A percentile compares a stretch with the other conserved stretches of the same genome.
phyloP scores from a whole-genome alignment of 2,329 filamentous ascomycete species.

The Didymella exigua region DNA sequence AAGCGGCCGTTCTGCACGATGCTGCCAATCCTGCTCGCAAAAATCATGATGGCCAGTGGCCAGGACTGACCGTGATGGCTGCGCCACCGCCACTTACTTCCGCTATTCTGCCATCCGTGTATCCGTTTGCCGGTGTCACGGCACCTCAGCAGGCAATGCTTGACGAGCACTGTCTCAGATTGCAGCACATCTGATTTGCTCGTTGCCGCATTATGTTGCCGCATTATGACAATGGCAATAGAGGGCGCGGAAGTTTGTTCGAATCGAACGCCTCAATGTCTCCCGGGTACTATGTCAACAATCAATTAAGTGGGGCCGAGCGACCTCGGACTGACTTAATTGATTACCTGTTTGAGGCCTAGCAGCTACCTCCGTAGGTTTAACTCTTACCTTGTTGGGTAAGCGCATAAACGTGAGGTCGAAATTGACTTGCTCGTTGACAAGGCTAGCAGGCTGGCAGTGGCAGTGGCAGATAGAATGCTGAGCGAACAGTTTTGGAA shows the following conservation, averaged over 20 bases:
- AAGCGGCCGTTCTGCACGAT: not conserved
- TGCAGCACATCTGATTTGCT: not conserved
- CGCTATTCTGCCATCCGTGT: slow-evolving; percentile 3
- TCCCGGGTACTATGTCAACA: too few species aligned
- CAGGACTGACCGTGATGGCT: not conserved
- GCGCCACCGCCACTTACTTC: not conserved
- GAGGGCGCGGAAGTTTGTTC: not conserved
- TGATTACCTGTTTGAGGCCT: too few species aligned
- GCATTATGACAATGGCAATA: not conserved
- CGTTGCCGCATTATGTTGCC: not conserved
- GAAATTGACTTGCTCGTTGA: too few species aligned
- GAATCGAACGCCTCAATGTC: not conserved
- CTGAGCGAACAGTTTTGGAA: not conserved
- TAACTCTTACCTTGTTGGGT: too few species aligned
- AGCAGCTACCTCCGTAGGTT: too few species aligned
- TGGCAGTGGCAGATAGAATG: not conserved
- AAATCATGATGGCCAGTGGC: not conserved
- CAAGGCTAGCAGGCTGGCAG: too few species aligned
- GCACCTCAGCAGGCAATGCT: not conserved
- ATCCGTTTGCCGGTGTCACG: slow-evolving; percentile 6
- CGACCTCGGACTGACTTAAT: too few species aligned
- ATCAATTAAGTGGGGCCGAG: too few species aligned
- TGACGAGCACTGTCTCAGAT: not conserved
- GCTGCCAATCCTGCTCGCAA: slow-evolving; percentile 1
- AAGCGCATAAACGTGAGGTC: too few species aligned